phyloP scores from a whole-genome alignment of 345 rosid genomes.

The Moricandia moricandioides region DNA sequence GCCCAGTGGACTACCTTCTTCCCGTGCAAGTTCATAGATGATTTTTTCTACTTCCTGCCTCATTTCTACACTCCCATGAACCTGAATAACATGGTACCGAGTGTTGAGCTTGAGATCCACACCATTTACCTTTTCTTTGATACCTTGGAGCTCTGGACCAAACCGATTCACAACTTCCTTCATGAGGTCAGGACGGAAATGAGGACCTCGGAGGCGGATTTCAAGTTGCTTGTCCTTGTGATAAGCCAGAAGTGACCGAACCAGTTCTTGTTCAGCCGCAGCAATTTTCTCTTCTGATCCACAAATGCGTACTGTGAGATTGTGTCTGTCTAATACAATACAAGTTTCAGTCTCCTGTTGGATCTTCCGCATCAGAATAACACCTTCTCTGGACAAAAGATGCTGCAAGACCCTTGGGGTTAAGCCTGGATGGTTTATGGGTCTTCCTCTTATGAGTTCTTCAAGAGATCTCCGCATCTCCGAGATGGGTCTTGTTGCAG shows the following conservation, averaged over 20 bases:
- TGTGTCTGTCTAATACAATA: slow-evolving; percentile 59
- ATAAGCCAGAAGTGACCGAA: slow-evolving; percentile 49
- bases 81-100: slow-evolving; percentile 54
- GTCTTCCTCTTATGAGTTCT: slow-evolving; percentile 71
- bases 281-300: slow-evolving; percentile 51
- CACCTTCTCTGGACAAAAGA: slow-evolving; percentile 62
- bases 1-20: slow-evolving; percentile 21
- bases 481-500: slow-evolving; percentile 74
- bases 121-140: slow-evolving; percentile 61
- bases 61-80: slow-evolving; percentile 58
- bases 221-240: slow-evolving; percentile 62
- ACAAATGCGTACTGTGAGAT: slow-evolving; percentile 49
- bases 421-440: slow-evolving; percentile 52
- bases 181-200: slow-evolving; percentile 65
- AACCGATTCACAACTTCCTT: slow-evolving; percentile 65
- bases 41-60: slow-evolving; percentile 62
- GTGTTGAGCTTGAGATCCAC: slow-evolving; percentile 60
- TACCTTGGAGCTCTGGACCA: slow-evolving; percentile 71
- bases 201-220: slow-evolving; percentile 62
- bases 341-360: slow-evolving; percentile 59
- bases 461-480: slow-evolving; percentile 78
- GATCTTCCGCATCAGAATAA: slow-evolving; percentile 50
- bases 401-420: slow-evolving; percentile 52
- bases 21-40: slow-evolving; percentile 49
- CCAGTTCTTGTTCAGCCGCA: slow-evolving; percentile 54